Evolutionary conservation across 441 rosid species (phyloP).

Genomic region (Mallotus repandus): DNA sequence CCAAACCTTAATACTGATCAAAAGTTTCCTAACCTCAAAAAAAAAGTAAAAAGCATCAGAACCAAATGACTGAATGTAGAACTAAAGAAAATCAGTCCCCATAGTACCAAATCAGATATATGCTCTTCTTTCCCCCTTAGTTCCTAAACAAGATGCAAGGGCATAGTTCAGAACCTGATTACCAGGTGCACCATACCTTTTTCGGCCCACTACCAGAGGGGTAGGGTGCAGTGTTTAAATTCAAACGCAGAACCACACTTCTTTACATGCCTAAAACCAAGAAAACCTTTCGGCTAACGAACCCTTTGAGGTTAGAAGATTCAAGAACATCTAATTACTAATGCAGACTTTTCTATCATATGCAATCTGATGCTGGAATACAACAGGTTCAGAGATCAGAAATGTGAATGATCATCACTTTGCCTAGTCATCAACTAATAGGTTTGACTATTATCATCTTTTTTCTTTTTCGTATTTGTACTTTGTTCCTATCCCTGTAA

Average conservation of each 20-base stretch:
- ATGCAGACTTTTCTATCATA: conserved; percentile 1
- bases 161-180: not conserved
- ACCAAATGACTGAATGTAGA: not conserved
- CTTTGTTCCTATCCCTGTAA: not conserved
- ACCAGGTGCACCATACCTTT: not conserved
- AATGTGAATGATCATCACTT: not conserved
- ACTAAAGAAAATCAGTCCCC: conserved; percentile 1
- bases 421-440: not conserved
- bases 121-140: not conserved
- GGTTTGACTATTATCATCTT: not conserved
- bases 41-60: not conserved
- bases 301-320: not conserved
- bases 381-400: not conserved
- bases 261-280: not conserved
- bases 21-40: not conserved
- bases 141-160: not conserved
- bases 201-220: not conserved
- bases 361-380: not conserved
- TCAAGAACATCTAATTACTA: not conserved
- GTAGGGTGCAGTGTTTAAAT: not conserved
- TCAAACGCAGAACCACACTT: not conserved
- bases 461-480: not conserved
- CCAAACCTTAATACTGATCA: not conserved
- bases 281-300: not conserved
- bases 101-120: not conserved